phyloP scores from a whole-genome alignment of 805 yeast genomes.

The Yamadazyma phyllophila region DNA sequence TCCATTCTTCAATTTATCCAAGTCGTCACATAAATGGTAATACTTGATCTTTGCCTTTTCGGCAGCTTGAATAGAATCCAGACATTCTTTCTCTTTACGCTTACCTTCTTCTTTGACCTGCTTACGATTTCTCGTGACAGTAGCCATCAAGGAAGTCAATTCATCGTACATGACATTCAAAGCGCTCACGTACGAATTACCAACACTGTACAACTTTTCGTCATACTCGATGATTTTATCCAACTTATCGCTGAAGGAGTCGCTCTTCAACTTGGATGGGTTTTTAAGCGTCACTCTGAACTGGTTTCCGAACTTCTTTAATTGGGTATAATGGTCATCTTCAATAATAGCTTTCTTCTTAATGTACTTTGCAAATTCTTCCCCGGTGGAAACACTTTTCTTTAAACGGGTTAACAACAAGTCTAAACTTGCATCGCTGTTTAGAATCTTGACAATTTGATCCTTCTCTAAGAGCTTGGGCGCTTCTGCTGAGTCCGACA shows the following conservation, averaged over 20 bases:
- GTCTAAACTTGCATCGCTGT: conserved; percentile 76
- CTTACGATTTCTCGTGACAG: conserved; percentile 74
- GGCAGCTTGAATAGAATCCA: conserved; percentile 77
- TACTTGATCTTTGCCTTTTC: conserved; percentile 82
- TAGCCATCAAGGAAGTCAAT: conserved; percentile 62
- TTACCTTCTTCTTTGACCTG: conserved; percentile 76
- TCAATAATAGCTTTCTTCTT: conserved; percentile 77
- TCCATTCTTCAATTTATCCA: conserved; percentile 73
- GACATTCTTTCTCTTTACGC: conserved; percentile 78
- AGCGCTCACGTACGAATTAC: conserved; percentile 73
- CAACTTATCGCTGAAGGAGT: conserved; percentile 64
- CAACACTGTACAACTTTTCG: conserved; percentile 68
- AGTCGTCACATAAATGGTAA: conserved; percentile 76
- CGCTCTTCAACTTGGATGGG: conserved; percentile 47
- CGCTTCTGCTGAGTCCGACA: conserved; percentile 6
- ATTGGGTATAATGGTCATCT: conserved; percentile 72
- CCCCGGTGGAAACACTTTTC: conserved; percentile 76
- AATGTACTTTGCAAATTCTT: conserved; percentile 77
- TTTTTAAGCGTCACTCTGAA: conserved; percentile 49
- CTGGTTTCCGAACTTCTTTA: conserved; percentile 66
- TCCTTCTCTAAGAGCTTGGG: conserved; percentile 13
- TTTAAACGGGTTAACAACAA: conserved; percentile 70
- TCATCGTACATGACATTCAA: conserved; percentile 86
- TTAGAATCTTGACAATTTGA: conserved; percentile 50
- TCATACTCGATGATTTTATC: conserved; percentile 73